A percentile compares a stretch with the other conserved stretches of the same genome.
Evolutionary conservation across 352 stramenopile species (phyloP).

Genomic region (Pythium chondricola): DNA sequence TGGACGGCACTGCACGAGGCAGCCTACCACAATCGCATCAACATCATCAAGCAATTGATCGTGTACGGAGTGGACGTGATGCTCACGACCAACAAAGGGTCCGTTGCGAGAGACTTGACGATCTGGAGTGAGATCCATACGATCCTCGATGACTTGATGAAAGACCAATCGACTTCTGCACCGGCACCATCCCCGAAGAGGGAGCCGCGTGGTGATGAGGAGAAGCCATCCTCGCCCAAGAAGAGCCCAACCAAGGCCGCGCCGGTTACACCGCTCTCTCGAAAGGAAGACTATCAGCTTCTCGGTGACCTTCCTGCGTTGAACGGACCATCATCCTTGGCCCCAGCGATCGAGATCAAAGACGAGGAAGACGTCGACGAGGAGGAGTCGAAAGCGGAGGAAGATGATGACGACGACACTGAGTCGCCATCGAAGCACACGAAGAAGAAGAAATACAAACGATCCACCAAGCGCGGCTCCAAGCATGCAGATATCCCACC

Average conservation of each 20-base stretch:
- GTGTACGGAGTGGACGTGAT: slow-evolving; percentile 73
- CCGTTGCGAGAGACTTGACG: slow-evolving; percentile 62
- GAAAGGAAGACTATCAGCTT: slow-evolving; percentile 78
- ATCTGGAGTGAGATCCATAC: slow-evolving; percentile 71
- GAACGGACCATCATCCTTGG: slow-evolving; percentile 18
- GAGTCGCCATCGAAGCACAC: slow-evolving; percentile 27
- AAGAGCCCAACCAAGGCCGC: slow-evolving; percentile 28
- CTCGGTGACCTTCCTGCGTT: slow-evolving; percentile 67
- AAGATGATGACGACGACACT: slow-evolving; percentile 26
- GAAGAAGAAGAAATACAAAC: slow-evolving; percentile 32
- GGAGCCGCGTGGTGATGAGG: neutral
- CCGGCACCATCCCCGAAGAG: slow-evolving; percentile 25
- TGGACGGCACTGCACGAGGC: slow-evolving; percentile 80
- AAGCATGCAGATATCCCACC: slow-evolving; percentile 27
- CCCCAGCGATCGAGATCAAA: slow-evolving; percentile 49
- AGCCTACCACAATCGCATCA: slow-evolving; percentile 69
- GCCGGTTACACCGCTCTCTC: slow-evolving; percentile 27
- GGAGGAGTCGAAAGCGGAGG: slow-evolving; percentile 24
- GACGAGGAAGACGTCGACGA: slow-evolving; percentile 28
- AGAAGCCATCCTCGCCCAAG: slow-evolving; percentile 14
- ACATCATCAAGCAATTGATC: slow-evolving; percentile 68
- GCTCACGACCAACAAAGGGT: slow-evolving; percentile 57
- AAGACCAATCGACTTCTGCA: slow-evolving; percentile 27
- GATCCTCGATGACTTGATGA: slow-evolving; percentile 69
- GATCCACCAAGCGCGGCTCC: neutral